A percentile compares a stretch with the other conserved stretches of the same genome.
Conservation (phyloP, 257 asterid genomes). For the Scutellaria galericulata region DNA sequence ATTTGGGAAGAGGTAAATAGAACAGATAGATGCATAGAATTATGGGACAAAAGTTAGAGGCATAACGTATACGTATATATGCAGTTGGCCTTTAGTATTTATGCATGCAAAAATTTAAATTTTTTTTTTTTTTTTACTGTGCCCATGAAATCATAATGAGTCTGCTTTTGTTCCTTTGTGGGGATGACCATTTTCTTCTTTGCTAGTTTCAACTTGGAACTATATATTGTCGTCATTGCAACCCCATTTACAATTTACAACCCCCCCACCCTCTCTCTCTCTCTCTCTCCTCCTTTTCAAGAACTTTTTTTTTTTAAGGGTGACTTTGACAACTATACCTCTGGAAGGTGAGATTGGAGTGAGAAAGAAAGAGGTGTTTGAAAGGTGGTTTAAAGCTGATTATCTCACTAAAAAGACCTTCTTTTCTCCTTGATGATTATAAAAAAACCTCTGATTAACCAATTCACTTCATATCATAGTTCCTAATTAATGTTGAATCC, state of each 20-base stretch:
- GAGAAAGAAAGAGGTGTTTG: slow-evolving; percentile 25
- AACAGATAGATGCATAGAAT: slow-evolving; percentile 27
- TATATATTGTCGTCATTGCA: slow-evolving; percentile 37
- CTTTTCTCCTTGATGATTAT: slow-evolving; percentile 37
- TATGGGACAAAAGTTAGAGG: slow-evolving; percentile 44
- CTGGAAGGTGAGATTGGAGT: slow-evolving; percentile 27
- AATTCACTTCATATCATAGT: no score
- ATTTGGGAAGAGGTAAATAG: neutral
- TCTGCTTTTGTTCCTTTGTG: slow-evolving; percentile 54
- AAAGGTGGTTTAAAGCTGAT: slow-evolving; percentile 56
- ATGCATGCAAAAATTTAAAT: slow-evolving; percentile 48
- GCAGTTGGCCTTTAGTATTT: slow-evolving; percentile 38
- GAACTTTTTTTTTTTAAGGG: slow-evolving; percentile 41
- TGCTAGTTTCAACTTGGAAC: slow-evolving; percentile 39
- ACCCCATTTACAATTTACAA: neutral
- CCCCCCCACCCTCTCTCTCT: neutral
- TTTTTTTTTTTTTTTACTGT: slow-evolving; percentile 46
- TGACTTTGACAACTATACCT: slow-evolving; percentile 39
- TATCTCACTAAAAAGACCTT: slow-evolving; percentile 52
- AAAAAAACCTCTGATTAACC: no score
- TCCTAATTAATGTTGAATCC: slow-evolving; percentile 44
- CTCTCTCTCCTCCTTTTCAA: no score
- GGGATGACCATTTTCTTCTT: slow-evolving; percentile 32
- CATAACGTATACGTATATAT: slow-evolving; percentile 47
- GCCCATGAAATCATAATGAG: slow-evolving; percentile 41